A percentile compares a stretch with the other conserved stretches of the same genome.
phyloP scores from a whole-genome alignment of 441 rosid genomes.

The Geranium incanum region DNA sequence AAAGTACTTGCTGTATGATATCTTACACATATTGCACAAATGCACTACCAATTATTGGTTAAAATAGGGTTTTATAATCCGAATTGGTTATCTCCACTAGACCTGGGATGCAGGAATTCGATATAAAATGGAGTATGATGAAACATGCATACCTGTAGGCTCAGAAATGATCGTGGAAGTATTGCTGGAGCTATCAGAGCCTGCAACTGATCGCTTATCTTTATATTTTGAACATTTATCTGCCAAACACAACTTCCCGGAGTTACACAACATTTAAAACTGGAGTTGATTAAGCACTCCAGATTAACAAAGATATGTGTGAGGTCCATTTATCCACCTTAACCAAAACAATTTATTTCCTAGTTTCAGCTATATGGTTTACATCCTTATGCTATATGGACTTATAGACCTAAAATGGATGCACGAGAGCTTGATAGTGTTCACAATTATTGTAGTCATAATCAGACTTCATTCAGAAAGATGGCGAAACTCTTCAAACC shows the following conservation, averaged over 20 bases:
- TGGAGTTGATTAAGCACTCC: not conserved
- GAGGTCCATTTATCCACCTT: not conserved
- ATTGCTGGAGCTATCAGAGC: slow-evolving; percentile 80
- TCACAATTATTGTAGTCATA: not conserved
- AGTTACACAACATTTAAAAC: slow-evolving; percentile 10
- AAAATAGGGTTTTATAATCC: slow-evolving; percentile 13
- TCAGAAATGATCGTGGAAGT: slow-evolving; percentile 69
- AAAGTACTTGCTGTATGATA: not conserved
- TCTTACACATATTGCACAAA: not conserved
- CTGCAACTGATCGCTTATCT: slow-evolving; percentile 72
- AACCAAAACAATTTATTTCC: not conserved
- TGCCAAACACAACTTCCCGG: slow-evolving; percentile 27
- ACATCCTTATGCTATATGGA: not conserved
- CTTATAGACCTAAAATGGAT: not conserved
- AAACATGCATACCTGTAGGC: slow-evolving; percentile 51
- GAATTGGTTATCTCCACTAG: not conserved
- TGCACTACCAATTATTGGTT: not conserved
- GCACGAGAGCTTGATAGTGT: not conserved
- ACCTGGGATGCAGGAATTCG: not conserved
- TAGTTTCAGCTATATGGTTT: not conserved
- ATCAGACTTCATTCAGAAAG: not conserved
- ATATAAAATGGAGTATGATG: not conserved
- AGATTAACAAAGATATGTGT: not conserved
- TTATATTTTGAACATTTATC: slow-evolving; percentile 68
- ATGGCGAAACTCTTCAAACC: not conserved